Percentiles rank a stretch among this genome's conserved stretches.
Conservation (phyloP, 345 rosid species). For the Corymbia maculata region DNA sequence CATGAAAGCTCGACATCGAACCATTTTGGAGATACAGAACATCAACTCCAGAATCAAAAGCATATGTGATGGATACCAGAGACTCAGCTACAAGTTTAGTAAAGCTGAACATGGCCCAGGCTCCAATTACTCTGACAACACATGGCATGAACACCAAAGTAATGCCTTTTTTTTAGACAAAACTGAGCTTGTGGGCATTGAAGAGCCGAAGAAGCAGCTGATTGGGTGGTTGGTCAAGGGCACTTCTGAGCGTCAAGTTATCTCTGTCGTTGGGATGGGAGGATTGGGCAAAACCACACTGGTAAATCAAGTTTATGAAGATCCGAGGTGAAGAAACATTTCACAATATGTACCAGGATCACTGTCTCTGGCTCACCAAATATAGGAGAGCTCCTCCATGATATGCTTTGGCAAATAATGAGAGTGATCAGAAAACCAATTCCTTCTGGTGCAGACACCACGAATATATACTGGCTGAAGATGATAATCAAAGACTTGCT, state of each 20-base stretch:
- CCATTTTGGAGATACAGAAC: conserved; percentile 6
- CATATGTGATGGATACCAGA: conserved; percentile 8
- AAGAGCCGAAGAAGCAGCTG: conserved; percentile 16
- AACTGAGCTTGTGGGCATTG: conserved; percentile 26
- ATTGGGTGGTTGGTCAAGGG: conserved; percentile 9
- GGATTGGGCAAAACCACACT: conserved; percentile 35
- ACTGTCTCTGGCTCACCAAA: conserved; percentile 10
- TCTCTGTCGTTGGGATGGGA: conserved; percentile 29
- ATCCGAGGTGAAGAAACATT: conserved; percentile 12
- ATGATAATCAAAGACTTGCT: conserved; percentile 9
- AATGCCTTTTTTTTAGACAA: conserved; percentile 28
- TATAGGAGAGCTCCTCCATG: conserved; percentile 8
- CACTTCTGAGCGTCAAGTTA: neutral
- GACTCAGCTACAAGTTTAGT: conserved; percentile 3
- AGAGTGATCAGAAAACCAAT: conserved; percentile 5
- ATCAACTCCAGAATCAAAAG: conserved; percentile 5
- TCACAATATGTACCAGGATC: conserved; percentile 13
- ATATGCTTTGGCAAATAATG: conserved; percentile 11
- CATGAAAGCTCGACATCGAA: conserved; percentile 10
- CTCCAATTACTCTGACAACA: neutral
- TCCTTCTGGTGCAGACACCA: conserved; percentile 13
- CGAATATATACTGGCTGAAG: conserved; percentile 6
- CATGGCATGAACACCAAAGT: conserved; percentile 8
- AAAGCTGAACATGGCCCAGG: neutral
- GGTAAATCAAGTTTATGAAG: conserved; percentile 26